Evolutionary conservation across 2,329 filamentous ascomycete species (phyloP), one percentile per base, ranked within the genome.

Genomic region (Aspergillus ruber): DNA sequence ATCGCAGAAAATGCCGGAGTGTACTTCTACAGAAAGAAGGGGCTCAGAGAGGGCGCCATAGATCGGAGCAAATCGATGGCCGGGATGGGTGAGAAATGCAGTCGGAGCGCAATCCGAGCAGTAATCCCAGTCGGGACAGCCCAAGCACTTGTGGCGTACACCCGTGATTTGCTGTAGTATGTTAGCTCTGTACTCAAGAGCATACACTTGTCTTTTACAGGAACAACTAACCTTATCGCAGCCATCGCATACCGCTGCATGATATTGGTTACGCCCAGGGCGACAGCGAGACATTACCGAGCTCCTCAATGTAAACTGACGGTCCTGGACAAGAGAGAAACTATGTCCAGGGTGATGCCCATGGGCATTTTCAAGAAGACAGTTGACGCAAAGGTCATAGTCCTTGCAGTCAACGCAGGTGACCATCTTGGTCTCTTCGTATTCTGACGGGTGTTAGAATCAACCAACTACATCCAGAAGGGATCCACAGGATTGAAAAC

Each of bases 51-150:
- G 75, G 17, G 85, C 81, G 59, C 89, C 86, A 61, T 93, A 95
- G 56, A 98, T 80, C 38, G 89, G 82, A 10, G 88, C 88, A 64
- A 98, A 97, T 56, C 90, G 86, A 69, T 98, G 93, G 47, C 80
- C 78, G 15, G 88, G 82, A 66, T 98, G 94, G 43, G 79, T 82
- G 59, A 82, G 77, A 50, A 72, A 69, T 40, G 88, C 85, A 56
- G 78, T 81, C 58, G 77, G 71, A 49, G 88, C 69, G 70, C 94
- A 98, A 7, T 81, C 75, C 20, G 79, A 78, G 75, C 93, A 98
- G 73, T 88, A 97, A 63, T 98, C 93, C 86, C 89, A 98, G 69
- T 98, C 93, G 39, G 94, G 93, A 75, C 93, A 98, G 66, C 89
- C 85, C 55, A 97, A 77, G 68, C 93, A 98, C 78, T 98, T 98